Evolutionary conservation across 208 protist genomes (phyloP).

Genomic region (Crithidia brevicula): DNA sequence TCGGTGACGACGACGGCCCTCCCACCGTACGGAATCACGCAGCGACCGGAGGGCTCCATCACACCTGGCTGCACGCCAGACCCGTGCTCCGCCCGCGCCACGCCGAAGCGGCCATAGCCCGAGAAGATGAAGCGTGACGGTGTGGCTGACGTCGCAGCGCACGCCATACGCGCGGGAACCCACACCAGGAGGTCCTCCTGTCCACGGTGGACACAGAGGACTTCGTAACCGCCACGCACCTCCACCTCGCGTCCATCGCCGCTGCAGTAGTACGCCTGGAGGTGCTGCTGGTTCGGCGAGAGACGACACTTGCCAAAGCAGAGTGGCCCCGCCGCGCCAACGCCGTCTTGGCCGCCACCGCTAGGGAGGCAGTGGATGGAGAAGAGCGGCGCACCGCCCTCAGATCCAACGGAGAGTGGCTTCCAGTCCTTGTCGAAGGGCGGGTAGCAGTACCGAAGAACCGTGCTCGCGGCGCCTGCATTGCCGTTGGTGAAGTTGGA

Average conservation of each 20-base stretch:
- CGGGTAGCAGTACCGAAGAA: conserved; percentile 30
- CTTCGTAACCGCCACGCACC: conserved; percentile 30
- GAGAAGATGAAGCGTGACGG: conserved; percentile 19
- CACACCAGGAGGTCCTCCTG: conserved; percentile 24
- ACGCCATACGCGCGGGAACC: conserved; percentile 38
- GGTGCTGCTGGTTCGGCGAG: conserved; percentile 26
- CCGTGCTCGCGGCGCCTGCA: background rate
- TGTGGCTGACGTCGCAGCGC: background rate
- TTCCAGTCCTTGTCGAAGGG: conserved; percentile 38
- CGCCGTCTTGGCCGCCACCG: background rate
- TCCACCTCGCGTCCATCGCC: conserved; percentile 35
- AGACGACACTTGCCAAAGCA: conserved; percentile 59
- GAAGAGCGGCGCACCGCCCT: conserved; percentile 43
- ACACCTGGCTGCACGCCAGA: conserved; percentile 46
- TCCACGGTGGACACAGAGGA: conserved; percentile 49
- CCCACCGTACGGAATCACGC: conserved; percentile 61
- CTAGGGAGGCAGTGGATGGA: conserved; percentile 31
- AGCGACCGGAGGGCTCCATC: conserved; percentile 51
- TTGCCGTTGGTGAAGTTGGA: background rate
- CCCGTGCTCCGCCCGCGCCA: conserved; percentile 45
- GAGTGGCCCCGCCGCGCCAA: conserved; percentile 6
- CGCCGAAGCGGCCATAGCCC: conserved; percentile 35
- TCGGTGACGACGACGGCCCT: conserved; percentile 37
- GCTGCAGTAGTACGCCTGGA: conserved; percentile 46
- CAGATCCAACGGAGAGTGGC: conserved; percentile 37